Conservation (phyloP, 2,329 filamentous ascomycete species). For the Gyromitra esculenta region DNA sequence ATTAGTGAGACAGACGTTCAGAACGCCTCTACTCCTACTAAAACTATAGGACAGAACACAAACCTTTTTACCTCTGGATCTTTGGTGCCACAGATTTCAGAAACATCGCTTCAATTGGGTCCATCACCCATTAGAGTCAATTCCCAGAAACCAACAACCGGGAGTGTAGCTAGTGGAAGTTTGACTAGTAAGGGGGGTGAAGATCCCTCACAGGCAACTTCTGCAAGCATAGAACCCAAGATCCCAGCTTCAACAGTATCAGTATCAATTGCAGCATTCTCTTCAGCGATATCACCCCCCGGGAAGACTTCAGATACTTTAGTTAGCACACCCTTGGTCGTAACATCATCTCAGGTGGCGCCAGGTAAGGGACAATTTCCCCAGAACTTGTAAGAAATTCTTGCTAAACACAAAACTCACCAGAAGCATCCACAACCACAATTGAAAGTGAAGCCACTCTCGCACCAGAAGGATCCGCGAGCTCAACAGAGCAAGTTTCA, state of each 20-base stretch:
- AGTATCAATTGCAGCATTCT: neutral
- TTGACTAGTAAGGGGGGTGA: neutral
- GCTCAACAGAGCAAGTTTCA: neutral
- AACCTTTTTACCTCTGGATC: neutral
- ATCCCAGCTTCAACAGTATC: neutral
- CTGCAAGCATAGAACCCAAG: neutral
- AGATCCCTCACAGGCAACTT: neutral
- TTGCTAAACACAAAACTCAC: neutral
- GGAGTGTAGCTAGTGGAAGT: neutral
- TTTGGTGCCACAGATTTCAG: neutral
- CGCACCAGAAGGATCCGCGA: neutral
- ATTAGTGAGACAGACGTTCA: neutral
- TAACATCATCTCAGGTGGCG: neutral
- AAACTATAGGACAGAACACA: neutral
- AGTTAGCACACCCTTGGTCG: neutral
- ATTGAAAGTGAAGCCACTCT: neutral
- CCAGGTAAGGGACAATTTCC: neutral
- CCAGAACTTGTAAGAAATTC: neutral
- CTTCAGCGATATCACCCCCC: neutral
- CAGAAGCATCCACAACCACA: constrained; percentile 1
- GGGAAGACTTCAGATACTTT: neutral
- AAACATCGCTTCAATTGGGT: neutral
- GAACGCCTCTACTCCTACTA: neutral
- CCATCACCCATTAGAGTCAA: neutral
- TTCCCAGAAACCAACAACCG: neutral